These are phyloP conservation scores for Globisporangium radiosum DNA, from an alignment of 352 stramenopile genomes.

Conservation along the genomic window DNA sequence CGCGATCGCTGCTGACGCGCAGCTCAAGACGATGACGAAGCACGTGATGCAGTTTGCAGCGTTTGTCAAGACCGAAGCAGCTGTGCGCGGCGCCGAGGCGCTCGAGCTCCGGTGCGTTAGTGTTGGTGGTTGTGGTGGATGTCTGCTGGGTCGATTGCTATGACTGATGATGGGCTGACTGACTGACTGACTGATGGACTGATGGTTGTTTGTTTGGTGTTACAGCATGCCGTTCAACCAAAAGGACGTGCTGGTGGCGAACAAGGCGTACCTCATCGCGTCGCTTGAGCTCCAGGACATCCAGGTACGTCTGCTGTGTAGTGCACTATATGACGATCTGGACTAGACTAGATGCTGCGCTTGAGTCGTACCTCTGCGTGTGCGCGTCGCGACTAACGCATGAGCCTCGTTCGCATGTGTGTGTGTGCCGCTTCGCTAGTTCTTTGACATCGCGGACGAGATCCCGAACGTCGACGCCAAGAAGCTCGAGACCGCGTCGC, in stretches of 20 bases:
- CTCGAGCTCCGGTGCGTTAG: slow-evolving; percentile 84
- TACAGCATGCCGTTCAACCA: slow-evolving; percentile 93
- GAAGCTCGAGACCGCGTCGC: slow-evolving; percentile 79
- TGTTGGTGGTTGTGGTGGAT: slow-evolving; percentile 1
- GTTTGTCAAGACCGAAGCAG: slow-evolving; percentile 92
- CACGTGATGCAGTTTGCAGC: slow-evolving; percentile 96
- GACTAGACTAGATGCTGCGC: no score
- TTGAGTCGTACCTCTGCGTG: no score
- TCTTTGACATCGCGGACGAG: slow-evolving; percentile 72
- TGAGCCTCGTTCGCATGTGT: neutral
- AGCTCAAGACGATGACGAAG: slow-evolving; percentile 89
- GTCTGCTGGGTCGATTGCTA: no score
- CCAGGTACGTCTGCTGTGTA: slow-evolving; percentile 22
- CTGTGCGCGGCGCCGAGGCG: slow-evolving; percentile 88
- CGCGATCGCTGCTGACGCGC: slow-evolving; percentile 59
- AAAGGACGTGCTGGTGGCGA: slow-evolving; percentile 87
- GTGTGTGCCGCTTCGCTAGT: slow-evolving; percentile 21
- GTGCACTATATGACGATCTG: neutral
- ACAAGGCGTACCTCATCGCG: slow-evolving; percentile 87
- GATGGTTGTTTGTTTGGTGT: slow-evolving; percentile 3
- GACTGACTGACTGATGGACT: neutral
- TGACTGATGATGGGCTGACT: neutral
- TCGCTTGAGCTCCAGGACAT: slow-evolving; percentile 88
- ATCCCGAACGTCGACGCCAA: slow-evolving; percentile 71
- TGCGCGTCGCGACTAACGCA: no score